Conservation (phyloP, 108 stramenopile species). For the Ochromonas danica region DNA sequence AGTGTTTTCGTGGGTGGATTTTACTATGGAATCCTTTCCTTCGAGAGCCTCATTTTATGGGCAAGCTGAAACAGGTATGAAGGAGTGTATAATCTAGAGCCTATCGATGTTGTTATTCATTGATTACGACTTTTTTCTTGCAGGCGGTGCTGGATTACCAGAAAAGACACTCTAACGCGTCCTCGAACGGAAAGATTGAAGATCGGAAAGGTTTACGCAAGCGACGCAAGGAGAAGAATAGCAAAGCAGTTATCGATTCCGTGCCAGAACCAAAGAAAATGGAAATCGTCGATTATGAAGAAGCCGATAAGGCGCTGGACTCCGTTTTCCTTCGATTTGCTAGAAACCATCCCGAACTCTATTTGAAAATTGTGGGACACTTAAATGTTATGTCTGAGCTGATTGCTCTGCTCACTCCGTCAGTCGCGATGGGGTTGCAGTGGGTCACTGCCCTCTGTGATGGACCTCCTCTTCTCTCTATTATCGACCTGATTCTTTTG, state of each 20-base stretch:
- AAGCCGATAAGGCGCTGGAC: conserved; percentile 3
- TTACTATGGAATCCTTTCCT: conserved; percentile 31
- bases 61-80: conserved; percentile 15
- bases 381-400: conserved; percentile 22
- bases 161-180: no score
- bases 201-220: no score
- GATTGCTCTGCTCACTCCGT: conserved; percentile 28
- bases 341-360: conserved; percentile 1
- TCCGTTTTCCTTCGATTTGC: conserved; percentile 1
- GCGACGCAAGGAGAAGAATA: neutral
- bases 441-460: conserved; percentile 37
- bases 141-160: no score
- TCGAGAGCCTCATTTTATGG: conserved; percentile 3
- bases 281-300: neutral
- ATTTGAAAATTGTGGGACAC: conserved; percentile 28
- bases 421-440: conserved; percentile 21
- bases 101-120: no score
- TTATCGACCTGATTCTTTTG: conserved; percentile 9
- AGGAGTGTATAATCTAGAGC: neutral
- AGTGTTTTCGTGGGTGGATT: neutral
- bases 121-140: no score
- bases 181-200: no score
- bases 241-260: neutral
- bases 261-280: neutral
- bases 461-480: conserved; percentile 8